Conservation (phyloP, 2,329 filamentous ascomycete genomes). For the Orbilia quercus region DNA sequence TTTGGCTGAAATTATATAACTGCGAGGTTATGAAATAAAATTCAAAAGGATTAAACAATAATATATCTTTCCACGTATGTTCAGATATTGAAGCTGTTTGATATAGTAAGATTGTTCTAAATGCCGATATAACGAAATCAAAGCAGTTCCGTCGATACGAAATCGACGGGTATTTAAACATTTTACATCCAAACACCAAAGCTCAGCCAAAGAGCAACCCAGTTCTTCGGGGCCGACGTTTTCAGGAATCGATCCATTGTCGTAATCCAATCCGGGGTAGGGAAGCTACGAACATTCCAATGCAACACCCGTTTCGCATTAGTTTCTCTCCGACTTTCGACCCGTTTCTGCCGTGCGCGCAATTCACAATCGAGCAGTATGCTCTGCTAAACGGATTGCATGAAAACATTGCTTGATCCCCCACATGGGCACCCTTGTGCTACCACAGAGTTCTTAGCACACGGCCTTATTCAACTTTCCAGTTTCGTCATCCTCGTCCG, state of each 20-base stretch:
- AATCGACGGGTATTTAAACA: conserved; percentile 19
- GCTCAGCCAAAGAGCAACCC: background rate
- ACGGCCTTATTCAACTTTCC: conserved; percentile 14
- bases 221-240: conserved; percentile 14
- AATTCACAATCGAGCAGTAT: background rate
- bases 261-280: conserved; percentile 39
- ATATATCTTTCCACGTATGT: too few relatives aligned
- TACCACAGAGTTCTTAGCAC: conserved; percentile 3
- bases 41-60: too few relatives aligned
- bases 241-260: conserved; percentile 28
- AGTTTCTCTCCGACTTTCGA: conserved; percentile 17
- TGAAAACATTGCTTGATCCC: conserved; percentile 2
- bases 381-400: background rate
- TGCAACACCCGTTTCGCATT: conserved; percentile 15
- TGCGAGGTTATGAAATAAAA: too few relatives aligned
- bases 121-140: background rate
- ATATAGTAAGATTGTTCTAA: too few relatives aligned
- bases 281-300: conserved; percentile 36
- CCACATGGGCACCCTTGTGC: conserved; percentile 32
- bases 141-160: background rate
- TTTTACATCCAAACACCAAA: background rate
- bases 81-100: background rate
- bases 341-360: conserved; percentile 1
- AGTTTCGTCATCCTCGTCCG: conserved; percentile 29
- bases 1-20: too few relatives aligned